Conservation (phyloP, 371 early-diverging fungal species). For the Haplosporangium sp. region DNA sequence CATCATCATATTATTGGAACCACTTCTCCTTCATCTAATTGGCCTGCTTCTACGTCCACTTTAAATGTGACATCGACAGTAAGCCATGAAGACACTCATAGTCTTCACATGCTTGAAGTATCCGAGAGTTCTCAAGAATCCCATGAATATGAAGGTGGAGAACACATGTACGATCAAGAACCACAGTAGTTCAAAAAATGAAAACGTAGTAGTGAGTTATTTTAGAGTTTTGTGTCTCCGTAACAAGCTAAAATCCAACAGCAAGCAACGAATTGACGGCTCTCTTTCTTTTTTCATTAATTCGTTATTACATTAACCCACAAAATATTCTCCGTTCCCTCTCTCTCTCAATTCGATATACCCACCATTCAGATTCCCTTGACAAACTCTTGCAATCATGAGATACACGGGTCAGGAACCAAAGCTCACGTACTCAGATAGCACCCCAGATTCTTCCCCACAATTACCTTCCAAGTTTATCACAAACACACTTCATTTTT, state of each 20-base stretch:
- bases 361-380: neutral
- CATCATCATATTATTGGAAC: neutral
- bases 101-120: constrained; percentile 21
- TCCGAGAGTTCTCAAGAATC: constrained; percentile 9
- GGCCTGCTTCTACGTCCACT: neutral
- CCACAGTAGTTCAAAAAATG: neutral
- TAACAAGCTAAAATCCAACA: too few relatives aligned
- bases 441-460: neutral
- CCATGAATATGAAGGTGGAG: constrained; percentile 3
- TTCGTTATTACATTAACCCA: neutral
- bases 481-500: neutral
- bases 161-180: constrained; percentile 8
- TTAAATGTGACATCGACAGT: constrained; percentile 2
- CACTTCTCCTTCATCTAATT: neutral
- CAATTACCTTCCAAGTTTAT: neutral
- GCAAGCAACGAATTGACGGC: neutral
- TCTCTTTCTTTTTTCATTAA: neutral
- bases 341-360: neutral
- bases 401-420: neutral
- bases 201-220: too few relatives aligned
- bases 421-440: neutral
- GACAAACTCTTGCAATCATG: neutral
- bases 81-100: neutral
- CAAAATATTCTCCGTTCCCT: neutral
- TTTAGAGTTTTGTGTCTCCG: neutral